Conservation (phyloP, 2,329 filamentous ascomycete species). For the Fusarium chaquense region DNA sequence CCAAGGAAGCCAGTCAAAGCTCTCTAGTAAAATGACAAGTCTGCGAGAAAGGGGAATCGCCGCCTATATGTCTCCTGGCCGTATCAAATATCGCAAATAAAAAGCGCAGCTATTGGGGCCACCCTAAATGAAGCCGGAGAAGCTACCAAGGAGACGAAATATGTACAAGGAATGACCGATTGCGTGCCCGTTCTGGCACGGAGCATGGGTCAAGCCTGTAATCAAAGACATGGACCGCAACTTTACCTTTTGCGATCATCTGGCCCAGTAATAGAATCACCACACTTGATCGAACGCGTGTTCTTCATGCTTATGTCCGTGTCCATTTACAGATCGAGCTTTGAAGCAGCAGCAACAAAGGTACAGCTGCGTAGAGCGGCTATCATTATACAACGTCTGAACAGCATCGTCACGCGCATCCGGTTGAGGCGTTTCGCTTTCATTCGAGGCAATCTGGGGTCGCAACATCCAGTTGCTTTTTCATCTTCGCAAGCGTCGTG, state of each 20-base stretch:
- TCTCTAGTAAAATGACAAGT: constrained; percentile 2
- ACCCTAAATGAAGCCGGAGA: constrained; percentile 33
- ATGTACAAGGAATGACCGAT: constrained; percentile 30
- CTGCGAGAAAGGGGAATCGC: constrained; percentile 25
- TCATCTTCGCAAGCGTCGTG: constrained; percentile 35
- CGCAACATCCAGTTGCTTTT: not conserved
- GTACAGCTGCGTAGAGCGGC: not conserved
- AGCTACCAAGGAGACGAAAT: constrained; percentile 32
- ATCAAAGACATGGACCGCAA: constrained; percentile 16
- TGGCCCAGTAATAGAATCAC: constrained; percentile 30
- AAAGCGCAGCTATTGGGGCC: constrained; percentile 20
- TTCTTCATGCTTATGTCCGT: constrained; percentile 12
- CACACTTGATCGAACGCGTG: constrained; percentile 22
- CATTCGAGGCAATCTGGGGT: constrained; percentile 8
- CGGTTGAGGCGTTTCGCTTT: constrained; percentile 35
- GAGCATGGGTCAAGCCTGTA: constrained; percentile 37
- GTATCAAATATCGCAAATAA: constrained; percentile 18
- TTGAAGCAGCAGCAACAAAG: constrained; percentile 1
- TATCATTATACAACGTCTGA: constrained; percentile 7
- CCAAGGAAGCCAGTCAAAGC: constrained; percentile 1
- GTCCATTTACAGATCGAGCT: constrained; percentile 1
- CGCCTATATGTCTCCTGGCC: constrained; percentile 33
- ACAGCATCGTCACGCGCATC: constrained; percentile 29
- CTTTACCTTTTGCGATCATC: constrained; percentile 26
- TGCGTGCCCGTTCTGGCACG: constrained; percentile 30